Conservation (phyloP, 2,329 filamentous ascomycete genomes). For the Hypoxylon sp. region DNA sequence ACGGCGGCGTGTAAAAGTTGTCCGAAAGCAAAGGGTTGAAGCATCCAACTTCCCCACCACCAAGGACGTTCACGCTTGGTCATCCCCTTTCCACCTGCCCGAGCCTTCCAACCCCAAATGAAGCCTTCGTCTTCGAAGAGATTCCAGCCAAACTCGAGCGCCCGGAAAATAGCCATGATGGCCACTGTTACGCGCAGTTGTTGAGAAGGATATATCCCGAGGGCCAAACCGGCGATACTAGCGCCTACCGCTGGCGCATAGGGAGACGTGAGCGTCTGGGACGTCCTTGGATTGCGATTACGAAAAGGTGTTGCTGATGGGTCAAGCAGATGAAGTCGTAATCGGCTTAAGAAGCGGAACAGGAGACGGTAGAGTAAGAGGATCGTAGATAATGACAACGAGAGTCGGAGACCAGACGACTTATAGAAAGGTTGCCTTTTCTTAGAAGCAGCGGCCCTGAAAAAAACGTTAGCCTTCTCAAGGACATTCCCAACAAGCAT, state of each 20-base stretch:
- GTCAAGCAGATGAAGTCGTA: conserved; percentile 80
- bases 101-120: conserved; percentile 64
- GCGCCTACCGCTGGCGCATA: conserved; percentile 92
- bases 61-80: conserved; percentile 73
- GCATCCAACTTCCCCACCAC: conserved; percentile 87
- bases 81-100: conserved; percentile 52
- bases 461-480: too few relatives aligned
- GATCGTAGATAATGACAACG: conserved; percentile 83
- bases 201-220: conserved; percentile 75
- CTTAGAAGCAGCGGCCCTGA: conserved; percentile 39
- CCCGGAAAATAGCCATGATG: conserved; percentile 82
- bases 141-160: conserved; percentile 88
- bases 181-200: conserved; percentile 76
- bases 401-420: conserved; percentile 78
- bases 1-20: conserved; percentile 80
- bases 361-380: conserved; percentile 88
- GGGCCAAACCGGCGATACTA: conserved; percentile 81
- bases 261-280: conserved; percentile 78
- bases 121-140: conserved; percentile 77
- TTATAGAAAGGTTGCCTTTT: conserved; percentile 66
- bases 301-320: conserved; percentile 84
- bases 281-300: conserved; percentile 79
- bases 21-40: conserved; percentile 79
- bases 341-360: conserved; percentile 84
- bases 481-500: too few relatives aligned